Evolutionary conservation across 306 rosid genomes (phyloP), one percentile per base, ranked within the genome.

Genomic region (Corylus heterophylla): DNA sequence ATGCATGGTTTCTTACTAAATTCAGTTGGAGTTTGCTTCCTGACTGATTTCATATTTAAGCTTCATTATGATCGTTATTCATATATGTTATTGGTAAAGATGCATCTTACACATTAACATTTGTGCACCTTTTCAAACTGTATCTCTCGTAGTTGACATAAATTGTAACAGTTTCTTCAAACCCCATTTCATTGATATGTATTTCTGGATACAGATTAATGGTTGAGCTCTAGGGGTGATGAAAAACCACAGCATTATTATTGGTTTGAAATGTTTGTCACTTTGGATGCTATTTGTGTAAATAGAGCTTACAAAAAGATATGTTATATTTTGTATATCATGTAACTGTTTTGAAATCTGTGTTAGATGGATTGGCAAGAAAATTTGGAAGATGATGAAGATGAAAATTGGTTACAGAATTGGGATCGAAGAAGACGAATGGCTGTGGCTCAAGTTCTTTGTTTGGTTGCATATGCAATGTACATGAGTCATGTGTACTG

Each of bases 361-460:
- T 49, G 52, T 49, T 49, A 49, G 52, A 12, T 49, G 14, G 66
- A 58, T 20, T 58, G 27, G 27, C 66, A 58, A 49, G 52, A 49
- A 10, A 49, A 49, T 12, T 49, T 49, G 52, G 52, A 59, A 29
- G 12, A 59, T 59, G 66, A 29, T 74, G 77, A 74, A 35, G 8
- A 49, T 8, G 49, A 58, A 20, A 54, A 29, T 29, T 59, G 80
- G 80, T 42, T 75, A 45, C 45, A 4, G 12, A 63, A 76, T 54
- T 69, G 77, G 73, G 63, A 81, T 59, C 50, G 20, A 52, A 81
- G 80, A 31, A 18, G 56, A 66, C 71, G 39, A 17, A 45, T 74
- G 72, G 74, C 55, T 42, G 76, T 54, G 67, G 68, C 59, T 70
- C 77, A 80, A 76, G 79, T 80, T 72, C 63, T 73, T 73, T 72